Evolutionary conservation across 768 basidiomycete species (phyloP).

Genomic region (Mycena rebaudengoi): DNA sequence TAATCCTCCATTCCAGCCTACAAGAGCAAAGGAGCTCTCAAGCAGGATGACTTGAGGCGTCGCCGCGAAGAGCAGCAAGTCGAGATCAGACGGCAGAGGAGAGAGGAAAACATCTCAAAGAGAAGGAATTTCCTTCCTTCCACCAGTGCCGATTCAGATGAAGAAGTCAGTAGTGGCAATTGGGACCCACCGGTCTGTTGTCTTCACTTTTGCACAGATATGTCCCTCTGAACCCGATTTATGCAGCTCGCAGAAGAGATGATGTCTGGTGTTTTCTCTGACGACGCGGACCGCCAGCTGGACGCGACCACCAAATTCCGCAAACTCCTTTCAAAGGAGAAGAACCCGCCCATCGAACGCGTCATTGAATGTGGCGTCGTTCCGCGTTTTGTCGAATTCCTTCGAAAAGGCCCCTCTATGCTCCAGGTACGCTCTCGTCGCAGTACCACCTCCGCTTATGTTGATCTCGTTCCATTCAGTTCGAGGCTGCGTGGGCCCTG

Average conservation of each 20-base stretch:
- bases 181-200: constrained; percentile 83
- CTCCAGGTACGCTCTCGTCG: constrained; percentile 66
- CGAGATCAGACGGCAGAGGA: constrained; percentile 97
- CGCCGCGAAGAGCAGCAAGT: constrained; percentile 99
- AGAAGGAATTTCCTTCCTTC: constrained; percentile 91
- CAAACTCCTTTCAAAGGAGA: constrained; percentile 98
- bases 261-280: constrained; percentile 92
- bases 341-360: constrained; percentile 98
- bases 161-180: constrained; percentile 73
- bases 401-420: constrained; percentile 82
- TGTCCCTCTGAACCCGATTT: constrained; percentile 16
- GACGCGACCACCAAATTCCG: constrained; percentile 99
- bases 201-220: constrained; percentile 21
- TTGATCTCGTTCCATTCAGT: constrained; percentile 53
- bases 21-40: constrained; percentile 90
- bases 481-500: constrained; percentile 97
- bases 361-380: constrained; percentile 98
- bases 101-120: constrained; percentile 99
- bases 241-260: constrained; percentile 86
- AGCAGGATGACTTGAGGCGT: constrained; percentile 93
- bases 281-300: constrained; percentile 89
- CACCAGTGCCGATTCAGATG: constrained; percentile 86
- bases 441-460: neutral
- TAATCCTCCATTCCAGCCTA: constrained; percentile 64
- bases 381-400: constrained; percentile 95